Conservation (phyloP, 2,329 filamentous ascomycete species). For the Byssochlamys sp. region DNA sequence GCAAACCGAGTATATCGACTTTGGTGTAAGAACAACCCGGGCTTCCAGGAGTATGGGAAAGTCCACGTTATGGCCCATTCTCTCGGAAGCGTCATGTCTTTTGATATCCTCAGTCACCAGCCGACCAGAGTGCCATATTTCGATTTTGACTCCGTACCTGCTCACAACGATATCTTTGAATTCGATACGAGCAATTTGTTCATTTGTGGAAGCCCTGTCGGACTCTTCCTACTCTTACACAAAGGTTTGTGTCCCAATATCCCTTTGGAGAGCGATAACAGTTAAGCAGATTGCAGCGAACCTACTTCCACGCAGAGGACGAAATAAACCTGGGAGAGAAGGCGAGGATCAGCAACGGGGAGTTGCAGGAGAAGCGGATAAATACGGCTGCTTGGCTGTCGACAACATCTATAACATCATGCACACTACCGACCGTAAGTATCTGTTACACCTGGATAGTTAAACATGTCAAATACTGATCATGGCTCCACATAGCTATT, state of each 20-base stretch:
- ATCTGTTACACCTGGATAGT: constrained; percentile 44
- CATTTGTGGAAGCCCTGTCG: constrained; percentile 78
- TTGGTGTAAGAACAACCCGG: constrained; percentile 89
- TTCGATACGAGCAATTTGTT: constrained; percentile 89
- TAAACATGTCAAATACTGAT: background rate
- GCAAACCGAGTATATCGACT: constrained; percentile 91
- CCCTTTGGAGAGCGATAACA: constrained; percentile 2
- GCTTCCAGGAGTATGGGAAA: constrained; percentile 67
- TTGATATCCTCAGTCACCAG: constrained; percentile 83
- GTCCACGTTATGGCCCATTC: constrained; percentile 92
- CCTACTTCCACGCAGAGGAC: constrained; percentile 66
- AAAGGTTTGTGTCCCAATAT: constrained; percentile 29
- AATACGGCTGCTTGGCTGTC: constrained; percentile 81
- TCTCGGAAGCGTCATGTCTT: constrained; percentile 83
- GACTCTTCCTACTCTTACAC: constrained; percentile 85
- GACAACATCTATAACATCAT: constrained; percentile 96
- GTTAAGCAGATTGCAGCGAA: constrained; percentile 32
- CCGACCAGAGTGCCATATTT: constrained; percentile 58
- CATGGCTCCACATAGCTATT: constrained; percentile 47
- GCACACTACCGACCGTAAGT: constrained; percentile 53
- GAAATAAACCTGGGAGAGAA: constrained; percentile 65
- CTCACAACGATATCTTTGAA: constrained; percentile 59
- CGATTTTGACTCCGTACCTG: constrained; percentile 26
- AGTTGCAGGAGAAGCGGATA: constrained; percentile 68
- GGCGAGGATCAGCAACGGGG: constrained; percentile 48